Conservation (phyloP, 2,329 filamentous ascomycete species). For the Phialocephala subalpina region DNA sequence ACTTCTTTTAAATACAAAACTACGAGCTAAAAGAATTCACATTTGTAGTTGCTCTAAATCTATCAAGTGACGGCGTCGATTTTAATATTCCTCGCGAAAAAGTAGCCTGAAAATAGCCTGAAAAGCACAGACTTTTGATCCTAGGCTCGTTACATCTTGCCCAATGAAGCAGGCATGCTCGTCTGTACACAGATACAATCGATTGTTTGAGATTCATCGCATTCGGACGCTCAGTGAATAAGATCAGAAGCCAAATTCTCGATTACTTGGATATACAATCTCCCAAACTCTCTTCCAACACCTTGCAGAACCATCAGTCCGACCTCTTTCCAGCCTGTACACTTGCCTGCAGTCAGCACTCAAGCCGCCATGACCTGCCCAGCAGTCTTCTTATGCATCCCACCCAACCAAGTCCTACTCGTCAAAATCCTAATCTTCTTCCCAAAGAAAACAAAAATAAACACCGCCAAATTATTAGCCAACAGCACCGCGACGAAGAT, state of each 20-base stretch:
- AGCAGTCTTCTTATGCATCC: slow-evolving; percentile 50
- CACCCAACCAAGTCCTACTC: slow-evolving; percentile 55
- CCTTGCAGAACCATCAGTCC: neutral
- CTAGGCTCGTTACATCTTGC: no score
- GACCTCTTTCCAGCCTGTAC: neutral
- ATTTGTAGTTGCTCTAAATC: no score
- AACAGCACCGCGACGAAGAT: slow-evolving; percentile 58
- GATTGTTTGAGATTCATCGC: neutral
- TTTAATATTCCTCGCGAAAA: no score
- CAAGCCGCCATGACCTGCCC: slow-evolving; percentile 45
- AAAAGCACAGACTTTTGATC: no score
- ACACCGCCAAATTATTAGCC: slow-evolving; percentile 56
- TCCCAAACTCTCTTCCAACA: neutral
- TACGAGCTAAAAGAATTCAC: no score
- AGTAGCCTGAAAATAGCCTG: no score
- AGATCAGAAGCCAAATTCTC: neutral
- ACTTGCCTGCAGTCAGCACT: neutral
- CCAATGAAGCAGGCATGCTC: neutral
- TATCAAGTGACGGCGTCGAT: no score
- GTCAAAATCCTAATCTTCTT: slow-evolving; percentile 57
- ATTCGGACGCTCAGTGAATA: neutral
- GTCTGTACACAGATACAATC: neutral
- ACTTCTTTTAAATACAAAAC: no score
- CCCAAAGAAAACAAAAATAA: slow-evolving; percentile 59
- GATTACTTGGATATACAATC: neutral